phyloP scores from a whole-genome alignment of 2,329 filamentous ascomycete genomes.

The Fusarium sp. region DNA sequence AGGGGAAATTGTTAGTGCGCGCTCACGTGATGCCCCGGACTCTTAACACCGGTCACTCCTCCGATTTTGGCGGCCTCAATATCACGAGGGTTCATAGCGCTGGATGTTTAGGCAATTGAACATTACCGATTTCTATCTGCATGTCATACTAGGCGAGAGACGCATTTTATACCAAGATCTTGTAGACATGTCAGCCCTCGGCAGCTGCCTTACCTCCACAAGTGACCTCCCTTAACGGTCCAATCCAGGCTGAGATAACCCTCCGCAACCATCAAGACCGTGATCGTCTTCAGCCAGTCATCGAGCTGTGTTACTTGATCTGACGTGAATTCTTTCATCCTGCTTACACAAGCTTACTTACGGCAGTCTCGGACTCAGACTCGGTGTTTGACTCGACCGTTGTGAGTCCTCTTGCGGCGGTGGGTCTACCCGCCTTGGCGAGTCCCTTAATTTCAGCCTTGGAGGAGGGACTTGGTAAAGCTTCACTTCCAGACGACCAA shows the following conservation, averaged over 20 bases:
- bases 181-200: not conserved
- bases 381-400: not conserved
- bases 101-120: not conserved
- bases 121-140: not conserved
- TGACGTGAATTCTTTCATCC: not conserved
- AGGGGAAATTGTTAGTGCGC: not conserved
- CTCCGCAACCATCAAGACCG: not conserved
- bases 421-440: not conserved
- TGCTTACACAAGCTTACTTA: not conserved
- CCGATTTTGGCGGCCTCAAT: not conserved
- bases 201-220: not conserved
- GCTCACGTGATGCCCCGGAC: conserved; percentile 1
- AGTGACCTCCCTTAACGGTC: not conserved
- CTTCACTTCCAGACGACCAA: not conserved
- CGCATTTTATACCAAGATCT: not conserved
- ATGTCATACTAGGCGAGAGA: not conserved
- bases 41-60: not conserved
- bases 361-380: not conserved
- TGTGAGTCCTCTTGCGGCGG: not conserved
- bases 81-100: not conserved
- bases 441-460: not conserved
- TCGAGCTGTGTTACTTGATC: not conserved
- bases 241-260: not conserved
- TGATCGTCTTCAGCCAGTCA: not conserved
- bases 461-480: not conserved